These are phyloP conservation scores for Porpolomopsis calyptriformis DNA, from an alignment of 768 basidiomycete genomes.

Conservation along the genomic window DNA sequence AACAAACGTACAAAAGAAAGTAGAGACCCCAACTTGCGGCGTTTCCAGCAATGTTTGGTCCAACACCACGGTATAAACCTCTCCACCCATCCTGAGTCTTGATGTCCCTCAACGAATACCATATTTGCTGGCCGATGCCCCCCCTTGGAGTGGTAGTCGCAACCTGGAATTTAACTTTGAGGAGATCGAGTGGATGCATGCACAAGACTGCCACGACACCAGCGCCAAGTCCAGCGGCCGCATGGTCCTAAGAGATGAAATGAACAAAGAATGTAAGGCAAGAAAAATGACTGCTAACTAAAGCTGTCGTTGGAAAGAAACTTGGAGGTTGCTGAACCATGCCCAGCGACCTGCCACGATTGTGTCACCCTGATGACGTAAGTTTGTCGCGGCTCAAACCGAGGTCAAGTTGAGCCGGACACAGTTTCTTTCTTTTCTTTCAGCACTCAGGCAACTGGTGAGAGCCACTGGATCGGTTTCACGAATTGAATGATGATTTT, in stretches of 20 bases:
- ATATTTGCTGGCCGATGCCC: constrained; percentile 65
- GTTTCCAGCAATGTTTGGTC: constrained; percentile 88
- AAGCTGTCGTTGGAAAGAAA: constrained; percentile 40
- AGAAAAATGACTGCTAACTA: constrained; percentile 23
- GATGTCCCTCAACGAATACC: constrained; percentile 62
- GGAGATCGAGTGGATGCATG: constrained; percentile 94
- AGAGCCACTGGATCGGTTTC: too few relatives aligned
- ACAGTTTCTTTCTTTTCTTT: too few relatives aligned
- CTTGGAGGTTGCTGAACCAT: constrained; percentile 36
- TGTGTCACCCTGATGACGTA: too few relatives aligned
- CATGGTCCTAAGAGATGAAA: constrained; percentile 68
- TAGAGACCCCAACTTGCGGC: constrained; percentile 97
- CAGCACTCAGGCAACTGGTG: too few relatives aligned
- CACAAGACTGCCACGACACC: constrained; percentile 86
- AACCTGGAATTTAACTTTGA: constrained; percentile 92
- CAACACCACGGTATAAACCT: constrained; percentile 84
- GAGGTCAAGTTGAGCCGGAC: too few relatives aligned
- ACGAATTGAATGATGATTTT: too few relatives aligned
- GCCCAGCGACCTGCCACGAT: constrained; percentile 11
- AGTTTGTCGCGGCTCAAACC: too few relatives aligned
- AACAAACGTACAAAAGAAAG: constrained; percentile 79
- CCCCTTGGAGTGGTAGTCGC: constrained; percentile 53
- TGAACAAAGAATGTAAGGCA: neutral
- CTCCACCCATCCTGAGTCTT: constrained; percentile 64
- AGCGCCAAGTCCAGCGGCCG: constrained; percentile 84